A percentile compares a stretch with the other conserved stretches of the same genome.
Conservation (phyloP, 108 stramenopile genomes). For the Licmophora abbreviata region DNA sequence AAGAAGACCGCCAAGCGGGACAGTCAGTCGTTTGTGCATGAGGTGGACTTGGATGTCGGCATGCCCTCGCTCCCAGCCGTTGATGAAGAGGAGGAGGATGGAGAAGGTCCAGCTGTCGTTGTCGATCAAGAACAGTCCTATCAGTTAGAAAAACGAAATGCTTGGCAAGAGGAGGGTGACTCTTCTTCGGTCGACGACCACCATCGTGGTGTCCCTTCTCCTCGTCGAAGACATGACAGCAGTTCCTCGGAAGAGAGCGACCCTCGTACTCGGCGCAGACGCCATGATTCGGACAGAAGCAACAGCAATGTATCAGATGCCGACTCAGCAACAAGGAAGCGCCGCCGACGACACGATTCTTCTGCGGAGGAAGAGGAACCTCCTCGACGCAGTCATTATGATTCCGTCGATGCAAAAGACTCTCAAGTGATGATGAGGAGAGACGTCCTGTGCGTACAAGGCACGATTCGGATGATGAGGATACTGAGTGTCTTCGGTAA, state of each 20-base stretch:
- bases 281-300: not conserved
- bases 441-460: not conserved
- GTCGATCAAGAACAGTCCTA: not conserved
- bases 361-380: no score
- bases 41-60: slow-evolving; percentile 15
- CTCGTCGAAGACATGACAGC: slow-evolving; percentile 3
- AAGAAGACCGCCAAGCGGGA: slow-evolving; percentile 14
- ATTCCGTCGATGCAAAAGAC: slow-evolving; percentile 7
- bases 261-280: not conserved
- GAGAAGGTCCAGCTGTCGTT: slow-evolving; percentile 22
- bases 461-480: slow-evolving; percentile 10
- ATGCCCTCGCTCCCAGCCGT: not conserved
- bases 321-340: not conserved
- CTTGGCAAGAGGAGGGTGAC: slow-evolving; percentile 12
- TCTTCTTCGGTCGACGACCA: not conserved
- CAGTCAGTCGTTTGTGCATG: slow-evolving; percentile 4
- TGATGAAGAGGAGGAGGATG: slow-evolving; percentile 12
- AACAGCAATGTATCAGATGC: not conserved
- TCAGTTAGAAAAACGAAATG: not conserved
- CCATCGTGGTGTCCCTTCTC: not conserved
- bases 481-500: slow-evolving; percentile 3
- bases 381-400: slow-evolving; percentile 6
- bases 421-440: not conserved
- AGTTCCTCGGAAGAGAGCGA: slow-evolving; percentile 7
- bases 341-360: no score